phyloP scores from a whole-genome alignment of 345 rosid genomes.

The Pistacia vera region DNA sequence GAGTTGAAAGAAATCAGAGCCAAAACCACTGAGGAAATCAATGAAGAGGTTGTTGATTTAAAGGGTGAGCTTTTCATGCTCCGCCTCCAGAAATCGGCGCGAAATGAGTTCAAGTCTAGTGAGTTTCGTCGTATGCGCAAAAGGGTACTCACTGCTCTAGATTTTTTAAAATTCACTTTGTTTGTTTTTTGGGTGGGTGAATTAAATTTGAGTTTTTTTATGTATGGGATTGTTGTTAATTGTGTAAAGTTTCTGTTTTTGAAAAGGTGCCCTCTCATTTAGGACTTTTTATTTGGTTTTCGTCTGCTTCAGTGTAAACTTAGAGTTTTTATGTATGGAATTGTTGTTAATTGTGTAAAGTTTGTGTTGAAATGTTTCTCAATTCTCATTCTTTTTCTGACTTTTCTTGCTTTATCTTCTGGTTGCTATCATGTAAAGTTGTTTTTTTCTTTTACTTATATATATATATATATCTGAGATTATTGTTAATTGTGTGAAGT shows the following conservation, averaged over 20 bases:
- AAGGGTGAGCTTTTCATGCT: constrained; percentile 98
- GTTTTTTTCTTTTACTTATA: not conserved
- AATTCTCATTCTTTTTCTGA: not conserved
- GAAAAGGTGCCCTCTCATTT: too few relatives aligned
- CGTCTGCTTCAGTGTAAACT: too few relatives aligned
- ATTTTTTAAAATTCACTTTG: too few relatives aligned
- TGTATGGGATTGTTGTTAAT: too few relatives aligned
- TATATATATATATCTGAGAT: not conserved
- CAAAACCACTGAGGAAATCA: constrained; percentile 71
- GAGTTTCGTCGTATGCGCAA: constrained; percentile 89
- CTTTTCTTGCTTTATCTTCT: not conserved
- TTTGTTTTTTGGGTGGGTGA: too few relatives aligned
- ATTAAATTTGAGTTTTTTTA: too few relatives aligned
- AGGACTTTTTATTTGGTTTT: too few relatives aligned
- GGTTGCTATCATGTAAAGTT: not conserved
- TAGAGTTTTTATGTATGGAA: too few relatives aligned
- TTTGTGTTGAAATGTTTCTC: not conserved
- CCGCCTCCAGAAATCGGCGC: constrained; percentile 74
- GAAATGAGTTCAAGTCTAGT: constrained; percentile 91
- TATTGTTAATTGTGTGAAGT: not conserved
- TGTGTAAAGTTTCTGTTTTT: too few relatives aligned
- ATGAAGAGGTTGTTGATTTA: constrained; percentile 81
- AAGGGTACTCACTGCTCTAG: constrained; percentile 42
- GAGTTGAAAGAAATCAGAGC: constrained; percentile 76
- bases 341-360: too few relatives aligned